Evolutionary conservation across 306 rosid species (phyloP).

Genomic region (Casuarina equisetifolia): DNA sequence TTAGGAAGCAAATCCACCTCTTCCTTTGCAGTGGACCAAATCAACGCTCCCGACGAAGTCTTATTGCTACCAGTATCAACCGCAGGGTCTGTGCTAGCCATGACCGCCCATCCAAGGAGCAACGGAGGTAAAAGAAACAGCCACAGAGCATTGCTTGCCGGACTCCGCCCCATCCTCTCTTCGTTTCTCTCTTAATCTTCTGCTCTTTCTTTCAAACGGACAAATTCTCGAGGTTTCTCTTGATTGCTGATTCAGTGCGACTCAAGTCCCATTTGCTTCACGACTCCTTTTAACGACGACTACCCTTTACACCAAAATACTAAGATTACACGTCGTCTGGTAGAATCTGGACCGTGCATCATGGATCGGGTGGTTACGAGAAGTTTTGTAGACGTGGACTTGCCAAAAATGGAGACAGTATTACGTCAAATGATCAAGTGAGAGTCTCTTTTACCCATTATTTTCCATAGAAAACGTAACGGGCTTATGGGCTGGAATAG

Average conservation of each 20-base stretch:
- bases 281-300: too few relatives aligned
- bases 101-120: not conserved
- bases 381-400: not conserved
- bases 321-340: not conserved
- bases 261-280: too few relatives aligned
- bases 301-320: too few relatives aligned
- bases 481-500: too few relatives aligned
- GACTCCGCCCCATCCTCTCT: not conserved
- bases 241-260: too few relatives aligned
- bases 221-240: too few relatives aligned
- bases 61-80: not conserved
- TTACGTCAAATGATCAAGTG: too few relatives aligned
- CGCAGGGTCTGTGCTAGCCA: not conserved
- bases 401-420: too few relatives aligned
- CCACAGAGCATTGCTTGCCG: not conserved
- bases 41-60: slow-evolving; percentile 22
- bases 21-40: slow-evolving; percentile 51
- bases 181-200: too few relatives aligned
- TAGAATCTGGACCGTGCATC: not conserved
- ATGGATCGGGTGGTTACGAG: not conserved
- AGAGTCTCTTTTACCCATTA: too few relatives aligned
- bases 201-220: too few relatives aligned
- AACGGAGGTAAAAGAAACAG: not conserved
- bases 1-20: slow-evolving; percentile 46
- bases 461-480: too few relatives aligned